A percentile compares a stretch with the other conserved stretches of the same genome.
Evolutionary conservation across 106 monocot genomes (phyloP).

Genomic region (Gastrodia elata): DNA sequence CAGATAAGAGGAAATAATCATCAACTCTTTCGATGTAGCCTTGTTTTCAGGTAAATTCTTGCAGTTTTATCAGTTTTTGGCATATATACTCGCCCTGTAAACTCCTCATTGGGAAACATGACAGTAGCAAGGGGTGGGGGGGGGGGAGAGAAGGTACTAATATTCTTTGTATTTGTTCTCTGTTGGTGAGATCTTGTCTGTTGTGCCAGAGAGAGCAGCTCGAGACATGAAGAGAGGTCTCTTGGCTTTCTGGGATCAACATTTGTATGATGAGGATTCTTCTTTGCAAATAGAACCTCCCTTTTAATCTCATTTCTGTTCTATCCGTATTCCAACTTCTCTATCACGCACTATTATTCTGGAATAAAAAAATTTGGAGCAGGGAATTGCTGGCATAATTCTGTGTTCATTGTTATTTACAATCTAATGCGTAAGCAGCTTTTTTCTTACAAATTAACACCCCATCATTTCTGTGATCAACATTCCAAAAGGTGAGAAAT

Average conservation of each 20-base stretch:
- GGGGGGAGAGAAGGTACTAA: background rate
- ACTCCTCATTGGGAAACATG: background rate
- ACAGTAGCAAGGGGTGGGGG: no score
- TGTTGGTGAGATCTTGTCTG: background rate
- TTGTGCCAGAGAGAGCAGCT: background rate
- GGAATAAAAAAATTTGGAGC: no score
- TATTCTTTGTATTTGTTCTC: background rate
- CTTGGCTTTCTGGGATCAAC: background rate
- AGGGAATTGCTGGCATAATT: no score
- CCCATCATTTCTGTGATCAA: no score
- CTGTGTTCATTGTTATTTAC: no score
- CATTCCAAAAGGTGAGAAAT: no score
- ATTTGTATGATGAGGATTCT: background rate
- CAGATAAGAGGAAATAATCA: conserved; percentile 44
- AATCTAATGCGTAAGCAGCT: no score
- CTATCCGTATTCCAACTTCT: no score
- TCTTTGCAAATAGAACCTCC: background rate
- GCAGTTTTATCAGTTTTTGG: background rate
- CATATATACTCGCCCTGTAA: background rate
- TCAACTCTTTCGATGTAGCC: background rate
- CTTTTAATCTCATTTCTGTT: background rate
- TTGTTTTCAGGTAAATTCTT: background rate
- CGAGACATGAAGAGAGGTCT: background rate
- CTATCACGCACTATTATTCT: no score
- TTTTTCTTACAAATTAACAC: no score